phyloP scores from a whole-genome alignment of 352 stramenopile species.

The Phytophthora melonis region DNA sequence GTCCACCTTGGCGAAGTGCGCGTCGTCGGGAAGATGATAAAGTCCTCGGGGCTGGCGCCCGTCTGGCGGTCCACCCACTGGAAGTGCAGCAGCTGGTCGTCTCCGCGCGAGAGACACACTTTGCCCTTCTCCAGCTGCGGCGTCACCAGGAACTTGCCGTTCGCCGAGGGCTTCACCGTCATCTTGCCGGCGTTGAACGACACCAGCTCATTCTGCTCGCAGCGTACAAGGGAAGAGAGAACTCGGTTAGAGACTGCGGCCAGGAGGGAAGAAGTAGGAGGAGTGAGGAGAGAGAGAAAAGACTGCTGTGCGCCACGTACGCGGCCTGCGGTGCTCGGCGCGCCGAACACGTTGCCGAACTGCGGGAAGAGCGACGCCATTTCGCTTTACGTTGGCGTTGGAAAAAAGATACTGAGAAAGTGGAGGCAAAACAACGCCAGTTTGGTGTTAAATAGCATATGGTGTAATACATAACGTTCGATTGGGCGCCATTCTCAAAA shows the following conservation, averaged over 20 bases:
- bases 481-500: too few relatives aligned
- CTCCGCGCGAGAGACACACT: constrained; percentile 84
- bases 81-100: constrained; percentile 94
- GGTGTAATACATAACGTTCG: too few relatives aligned
- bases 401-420: constrained; percentile 30
- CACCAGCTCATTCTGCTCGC: constrained; percentile 79
- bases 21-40: constrained; percentile 95
- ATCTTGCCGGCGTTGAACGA: constrained; percentile 94
- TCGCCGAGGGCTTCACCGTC: constrained; percentile 71
- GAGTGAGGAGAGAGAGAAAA: neutral
- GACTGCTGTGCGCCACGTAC: constrained; percentile 37
- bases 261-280: too few relatives aligned
- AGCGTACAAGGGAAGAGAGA: neutral
- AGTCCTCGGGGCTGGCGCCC: constrained; percentile 86
- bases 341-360: constrained; percentile 85
- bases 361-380: constrained; percentile 81
- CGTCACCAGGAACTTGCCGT: constrained; percentile 90
- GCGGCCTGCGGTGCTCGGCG: constrained; percentile 58
- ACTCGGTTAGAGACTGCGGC: neutral
- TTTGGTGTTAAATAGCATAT: too few relatives aligned
- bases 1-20: constrained; percentile 88
- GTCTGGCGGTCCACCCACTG: constrained; percentile 93
- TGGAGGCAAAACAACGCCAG: neutral
- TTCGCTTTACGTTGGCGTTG: constrained; percentile 10
- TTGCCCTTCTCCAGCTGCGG: constrained; percentile 93